Evolutionary conservation across 176 grass and related monocot species (phyloP), one percentile per base, ranked within the genome.

Genomic region (Zoysia pacifica): DNA sequence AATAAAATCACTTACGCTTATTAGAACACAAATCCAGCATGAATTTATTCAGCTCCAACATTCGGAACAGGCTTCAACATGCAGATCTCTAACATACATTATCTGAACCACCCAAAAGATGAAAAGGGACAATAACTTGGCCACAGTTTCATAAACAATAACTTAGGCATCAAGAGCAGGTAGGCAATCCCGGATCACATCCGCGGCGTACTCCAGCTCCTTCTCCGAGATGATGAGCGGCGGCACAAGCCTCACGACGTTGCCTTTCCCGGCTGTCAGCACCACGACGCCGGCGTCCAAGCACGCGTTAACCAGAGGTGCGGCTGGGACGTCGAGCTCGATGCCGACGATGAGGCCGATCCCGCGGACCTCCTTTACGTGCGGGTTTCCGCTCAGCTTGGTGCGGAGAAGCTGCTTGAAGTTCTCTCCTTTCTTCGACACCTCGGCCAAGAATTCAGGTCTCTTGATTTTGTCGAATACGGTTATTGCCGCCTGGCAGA

Each of bases 221-320:
- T 89, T 81, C 38, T 89, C 90, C 0, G 95, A 93, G 63, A 98
- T 82, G 80, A 93, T 83, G 52, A 94, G 84, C 4, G 90, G 92
- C 1, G 92, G 96, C 16, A 94, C 90, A 0, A 93, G 78, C 84
- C 96, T 87, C 14, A 94, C 83, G 0, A 98, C 96, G 84, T 98
- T 93, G 62, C 92, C 96, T 65, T 93, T 94, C 35, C 96, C 96
- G 6, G 96, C 90, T 0, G 92, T 89, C 78, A 93, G 68, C 69
- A 94, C 69, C 19, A 94, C 53, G 72, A 94, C 91, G n/a, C 95
- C 95, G 10, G 82, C 85, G 28, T 94, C 72, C 59, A 91, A 59
- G 55, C 95, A 98, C 0, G 90, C 86, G 6, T 92, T 76, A 0
- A 98, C 95, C 2, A 94, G 67, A 41, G 76, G 78, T 60, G 82